Percentiles rank a stretch among this genome's conserved stretches.
Evolutionary conservation across 495 filamentous ascomycete species (phyloP).

Genomic region (Aspergillus wentii): DNA sequence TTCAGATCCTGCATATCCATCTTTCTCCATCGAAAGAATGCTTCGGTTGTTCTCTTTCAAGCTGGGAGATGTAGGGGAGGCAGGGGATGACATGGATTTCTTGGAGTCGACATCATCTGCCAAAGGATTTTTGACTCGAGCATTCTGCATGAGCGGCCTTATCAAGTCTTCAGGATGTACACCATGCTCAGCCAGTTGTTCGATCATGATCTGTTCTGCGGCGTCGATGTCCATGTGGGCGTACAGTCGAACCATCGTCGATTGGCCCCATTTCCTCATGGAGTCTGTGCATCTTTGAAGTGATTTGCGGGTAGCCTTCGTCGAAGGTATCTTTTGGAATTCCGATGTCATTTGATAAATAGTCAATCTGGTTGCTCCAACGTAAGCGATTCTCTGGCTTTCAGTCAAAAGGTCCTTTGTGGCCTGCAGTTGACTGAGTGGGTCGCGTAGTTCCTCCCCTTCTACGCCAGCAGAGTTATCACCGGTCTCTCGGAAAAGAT

Average conservation of each 20-base stretch:
- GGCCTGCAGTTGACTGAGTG: conserved; percentile 84
- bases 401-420: conserved; percentile 95
- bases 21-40: conserved; percentile 24
- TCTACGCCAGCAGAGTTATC: conserved; percentile 59
- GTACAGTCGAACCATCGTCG: conserved; percentile 93
- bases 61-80: conserved; percentile 24
- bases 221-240: conserved; percentile 92
- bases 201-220: conserved; percentile 95
- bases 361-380: conserved; percentile 76
- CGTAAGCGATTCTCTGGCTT: conserved; percentile 93
- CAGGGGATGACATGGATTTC: conserved; percentile 22
- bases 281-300: conserved; percentile 64
- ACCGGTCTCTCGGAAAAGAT: conserved; percentile 73
- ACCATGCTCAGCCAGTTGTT: conserved; percentile 89
- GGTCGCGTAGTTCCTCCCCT: conserved; percentile 78
- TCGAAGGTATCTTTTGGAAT: conserved; percentile 48
- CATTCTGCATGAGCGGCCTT: conserved; percentile 84
- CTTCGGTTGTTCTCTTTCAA: conserved; percentile 19
- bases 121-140: conserved; percentile 90
- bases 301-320: conserved; percentile 59
- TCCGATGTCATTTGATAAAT: conserved; percentile 73
- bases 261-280: conserved; percentile 93
- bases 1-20: conserved; percentile 27
- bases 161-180: conserved; percentile 80
- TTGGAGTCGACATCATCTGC: conserved; percentile 39